Base-by-base conservation (phyloP, 371 early-diverging fungal genomes). In the Synchytrium microbalum region DNA sequence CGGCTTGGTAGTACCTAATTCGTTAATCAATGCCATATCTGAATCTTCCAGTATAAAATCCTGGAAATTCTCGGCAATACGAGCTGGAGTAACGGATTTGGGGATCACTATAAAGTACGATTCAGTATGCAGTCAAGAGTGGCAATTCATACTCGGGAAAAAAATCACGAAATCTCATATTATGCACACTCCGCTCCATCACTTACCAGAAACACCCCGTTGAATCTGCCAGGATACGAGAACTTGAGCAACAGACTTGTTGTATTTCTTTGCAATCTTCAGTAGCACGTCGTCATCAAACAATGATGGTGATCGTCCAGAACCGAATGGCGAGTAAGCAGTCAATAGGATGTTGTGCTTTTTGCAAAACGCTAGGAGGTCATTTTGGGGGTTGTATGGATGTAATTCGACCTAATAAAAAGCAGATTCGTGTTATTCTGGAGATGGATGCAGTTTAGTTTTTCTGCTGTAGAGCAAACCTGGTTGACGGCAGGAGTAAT, bases 311-410 rank as follows among this genome's bases (percentile, higher is more conserved):
- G 32, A 23, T 38, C 24, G 27, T 16, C 32, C 46, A 33, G 76
- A 74, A 0, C 91, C 92, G 19, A 95, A 80, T 28, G 97, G 93
- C 27, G 88, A 87, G 78, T 92, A 95, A 2, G 90, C 93, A 32
- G 90, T 86, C 23, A 92, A 67, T 14, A 75, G 76, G 57, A 95
- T 90, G 25, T 75, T 76, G 58, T 91, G 81, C 51, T 75, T 60
- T 64, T 85, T 74, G 67, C 87, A 88, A 70, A 78, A 93, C 13
- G 85, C 80, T 32, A 90, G 64, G 13, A 92, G 76, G 28, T 88
- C 86, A 32, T 69, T 65, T 68, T 90, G 90, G 2, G 86, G 87
- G 57, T 90, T 77, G 78, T 91, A 92, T 53, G 96, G 95, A 68
- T 96, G 92, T 14, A 94, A 67, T 76, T 96, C 96, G 61, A 91